Evolutionary conservation across 2,329 filamentous ascomycete genomes (phyloP), one percentile per base, ranked within the genome.

Genomic region (Bipolaris cookei): DNA sequence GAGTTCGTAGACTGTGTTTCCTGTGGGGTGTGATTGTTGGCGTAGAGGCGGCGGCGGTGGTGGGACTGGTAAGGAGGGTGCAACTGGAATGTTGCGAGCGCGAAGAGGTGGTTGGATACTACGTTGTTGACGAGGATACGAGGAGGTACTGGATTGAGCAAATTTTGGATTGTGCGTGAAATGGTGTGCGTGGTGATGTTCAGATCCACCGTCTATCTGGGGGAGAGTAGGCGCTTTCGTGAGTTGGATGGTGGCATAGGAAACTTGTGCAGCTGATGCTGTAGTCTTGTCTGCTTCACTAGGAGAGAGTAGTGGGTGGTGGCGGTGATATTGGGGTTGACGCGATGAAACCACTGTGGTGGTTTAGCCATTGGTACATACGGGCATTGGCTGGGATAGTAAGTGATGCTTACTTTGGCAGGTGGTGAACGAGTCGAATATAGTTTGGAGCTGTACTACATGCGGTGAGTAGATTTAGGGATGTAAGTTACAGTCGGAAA

Each of bases 1-100:
- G 2, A 76, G 61, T 11, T 68, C 62, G 4, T 38, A 56, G 34
- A 64, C 67, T 18, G 53, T 64, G 14, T 53, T 66, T 28, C 21
- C 38, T 8, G 46, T 16, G 8, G 21, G 4, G 20, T 23, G 38
- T 7, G 25, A 5, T 23, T 48, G 51, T 13, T 45, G 44, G 11
- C 37, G 53, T n/a, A 51, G 47, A 6, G 42, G 23, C 16, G 18
- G 23, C 16, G 18, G 38, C 20, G 7, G 48, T 18, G 7, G 34
- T 30, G 44, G 35, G 2, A 35, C 13, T 7, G 55, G 42, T 32
- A 44, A 7, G 28, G 56, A 56, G 0, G 10, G n/a, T 25, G 8
- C 18, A 8, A 13, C 4, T 10, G 37, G n/a, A 4, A 13, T 28
- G 13, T 48, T 25, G 2, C 30, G 38, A 30, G 39, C 2, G 39